Evolutionary conservation across 2,329 filamentous ascomycete species (phyloP).

Genomic region (Tetracladium maxilliforme): DNA sequence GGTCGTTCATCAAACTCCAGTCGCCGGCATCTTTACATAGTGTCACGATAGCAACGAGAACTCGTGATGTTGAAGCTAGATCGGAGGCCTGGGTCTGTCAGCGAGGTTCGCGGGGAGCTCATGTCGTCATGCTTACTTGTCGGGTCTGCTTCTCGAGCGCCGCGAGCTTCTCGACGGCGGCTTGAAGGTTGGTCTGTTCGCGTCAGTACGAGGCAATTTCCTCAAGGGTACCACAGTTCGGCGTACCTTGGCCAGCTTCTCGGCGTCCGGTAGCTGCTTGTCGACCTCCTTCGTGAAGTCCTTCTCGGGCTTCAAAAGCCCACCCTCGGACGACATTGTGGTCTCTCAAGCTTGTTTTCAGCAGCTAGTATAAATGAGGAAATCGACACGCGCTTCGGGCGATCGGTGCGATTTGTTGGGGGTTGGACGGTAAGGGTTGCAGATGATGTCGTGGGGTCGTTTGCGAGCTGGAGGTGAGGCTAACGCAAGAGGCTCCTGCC

Average conservation of each 20-base stretch:
- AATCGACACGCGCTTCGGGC: too few species aligned
- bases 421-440: too few species aligned
- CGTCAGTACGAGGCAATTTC: not conserved
- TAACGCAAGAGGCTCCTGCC: too few species aligned
- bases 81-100: conserved; percentile 61
- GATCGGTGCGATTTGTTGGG: too few species aligned
- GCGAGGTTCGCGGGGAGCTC: too few species aligned
- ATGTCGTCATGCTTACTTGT: conserved; percentile 45
- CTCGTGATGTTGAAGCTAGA: conserved; percentile 82
- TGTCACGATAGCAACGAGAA: conserved; percentile 79
- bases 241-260: conserved; percentile 72
- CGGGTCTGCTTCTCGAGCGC: conserved; percentile 90
- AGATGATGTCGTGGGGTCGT: too few species aligned
- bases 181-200: conserved; percentile 56
- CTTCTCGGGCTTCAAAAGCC: conserved; percentile 59
- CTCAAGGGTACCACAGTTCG: not conserved
- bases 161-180: conserved; percentile 85
- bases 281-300: conserved; percentile 97
- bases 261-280: conserved; percentile 76
- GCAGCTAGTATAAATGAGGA: too few species aligned
- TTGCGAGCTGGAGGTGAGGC: too few species aligned
- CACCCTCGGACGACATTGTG: conserved; percentile 14
- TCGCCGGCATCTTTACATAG: conserved; percentile 87
- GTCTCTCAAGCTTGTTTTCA: too few species aligned
- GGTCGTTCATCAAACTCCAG: conserved; percentile 92